Evolutionary conservation across 768 basidiomycete species (phyloP).

Genomic region (Russula emetica): DNA sequence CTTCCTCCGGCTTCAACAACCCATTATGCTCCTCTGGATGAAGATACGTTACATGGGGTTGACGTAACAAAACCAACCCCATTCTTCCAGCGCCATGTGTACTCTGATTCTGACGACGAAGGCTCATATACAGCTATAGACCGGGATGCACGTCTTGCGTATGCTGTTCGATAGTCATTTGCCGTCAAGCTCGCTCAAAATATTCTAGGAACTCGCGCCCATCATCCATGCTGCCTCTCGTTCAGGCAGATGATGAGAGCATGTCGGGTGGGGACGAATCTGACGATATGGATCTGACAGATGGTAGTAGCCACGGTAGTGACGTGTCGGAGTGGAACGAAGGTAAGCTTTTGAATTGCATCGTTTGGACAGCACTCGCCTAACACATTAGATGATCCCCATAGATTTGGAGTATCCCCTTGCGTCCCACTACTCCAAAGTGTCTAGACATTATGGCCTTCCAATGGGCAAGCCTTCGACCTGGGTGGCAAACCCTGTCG

Average conservation of each 20-base stretch:
- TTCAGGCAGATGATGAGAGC: conserved; percentile 44
- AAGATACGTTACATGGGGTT: not conserved
- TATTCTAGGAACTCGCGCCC: conserved; percentile 49
- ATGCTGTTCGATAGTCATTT: conserved; percentile 31
- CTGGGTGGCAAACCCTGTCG: conserved; percentile 50
- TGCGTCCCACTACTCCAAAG: conserved; percentile 42
- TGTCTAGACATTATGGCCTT: conserved; percentile 47
- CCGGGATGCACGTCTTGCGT: conserved; percentile 71
- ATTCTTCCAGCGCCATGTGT: conserved; percentile 14
- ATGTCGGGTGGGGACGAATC: conserved; percentile 75
- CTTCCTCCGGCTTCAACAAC: not conserved
- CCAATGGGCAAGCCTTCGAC: conserved; percentile 36
- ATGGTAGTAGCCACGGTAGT: conserved; percentile 39
- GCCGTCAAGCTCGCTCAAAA: conserved; percentile 2
- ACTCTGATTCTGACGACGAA: conserved; percentile 65
- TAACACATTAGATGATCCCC: not conserved
- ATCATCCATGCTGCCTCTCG: conserved; percentile 36
- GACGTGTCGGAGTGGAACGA: conserved; percentile 47
- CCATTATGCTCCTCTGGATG: not conserved
- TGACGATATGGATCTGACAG: conserved; percentile 67
- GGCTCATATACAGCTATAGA: conserved; percentile 59
- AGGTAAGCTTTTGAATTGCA: conserved; percentile 34
- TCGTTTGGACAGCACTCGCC: not conserved
- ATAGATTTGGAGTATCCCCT: not conserved
- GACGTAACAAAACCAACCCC: conserved; percentile 17